Conservation (phyloP, 2,329 filamentous ascomycete species). For the Lasiodiplodia sp. region DNA sequence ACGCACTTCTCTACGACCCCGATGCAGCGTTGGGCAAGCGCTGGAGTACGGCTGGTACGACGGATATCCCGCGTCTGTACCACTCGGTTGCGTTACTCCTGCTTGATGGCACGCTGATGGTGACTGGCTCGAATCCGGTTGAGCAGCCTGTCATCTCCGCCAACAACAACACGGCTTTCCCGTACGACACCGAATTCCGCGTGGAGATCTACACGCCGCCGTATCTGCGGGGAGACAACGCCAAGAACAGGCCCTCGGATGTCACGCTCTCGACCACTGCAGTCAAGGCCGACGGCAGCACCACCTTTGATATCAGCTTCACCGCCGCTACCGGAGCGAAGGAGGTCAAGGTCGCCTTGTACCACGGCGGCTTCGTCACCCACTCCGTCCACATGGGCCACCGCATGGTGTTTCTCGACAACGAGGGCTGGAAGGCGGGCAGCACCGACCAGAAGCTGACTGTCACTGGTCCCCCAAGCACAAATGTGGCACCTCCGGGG, state of each 20-base stretch:
- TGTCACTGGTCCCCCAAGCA: constrained; percentile 63
- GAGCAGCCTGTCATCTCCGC: constrained; percentile 61
- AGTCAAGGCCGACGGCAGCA: constrained; percentile 53
- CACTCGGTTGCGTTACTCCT: constrained; percentile 67
- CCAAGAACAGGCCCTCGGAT: constrained; percentile 56
- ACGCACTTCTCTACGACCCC: constrained; percentile 66
- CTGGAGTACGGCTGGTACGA: constrained; percentile 56
- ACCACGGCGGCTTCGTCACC: constrained; percentile 67
- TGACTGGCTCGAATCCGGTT: constrained; percentile 68
- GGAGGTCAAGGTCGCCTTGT: constrained; percentile 59
- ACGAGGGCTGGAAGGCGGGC: constrained; percentile 54
- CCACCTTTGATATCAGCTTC: constrained; percentile 58
- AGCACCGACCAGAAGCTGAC: constrained; percentile 54
- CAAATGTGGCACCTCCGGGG: constrained; percentile 64
- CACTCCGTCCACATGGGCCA: constrained; percentile 69
- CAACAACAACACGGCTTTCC: constrained; percentile 45
- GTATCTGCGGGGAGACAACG: constrained; percentile 63
- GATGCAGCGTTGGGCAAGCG: constrained; percentile 58
- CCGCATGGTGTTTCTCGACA: constrained; percentile 63
- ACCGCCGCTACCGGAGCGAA: constrained; percentile 52
- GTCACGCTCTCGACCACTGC: constrained; percentile 54
- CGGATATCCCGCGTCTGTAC: constrained; percentile 60
- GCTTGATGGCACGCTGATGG: constrained; percentile 65
- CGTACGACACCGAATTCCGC: constrained; percentile 66
- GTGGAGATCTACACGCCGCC: constrained; percentile 69